Percentiles rank a stretch among this genome's conserved stretches.
Conservation (phyloP, 768 basidiomycete genomes). For the Tremella yokohamensis region DNA sequence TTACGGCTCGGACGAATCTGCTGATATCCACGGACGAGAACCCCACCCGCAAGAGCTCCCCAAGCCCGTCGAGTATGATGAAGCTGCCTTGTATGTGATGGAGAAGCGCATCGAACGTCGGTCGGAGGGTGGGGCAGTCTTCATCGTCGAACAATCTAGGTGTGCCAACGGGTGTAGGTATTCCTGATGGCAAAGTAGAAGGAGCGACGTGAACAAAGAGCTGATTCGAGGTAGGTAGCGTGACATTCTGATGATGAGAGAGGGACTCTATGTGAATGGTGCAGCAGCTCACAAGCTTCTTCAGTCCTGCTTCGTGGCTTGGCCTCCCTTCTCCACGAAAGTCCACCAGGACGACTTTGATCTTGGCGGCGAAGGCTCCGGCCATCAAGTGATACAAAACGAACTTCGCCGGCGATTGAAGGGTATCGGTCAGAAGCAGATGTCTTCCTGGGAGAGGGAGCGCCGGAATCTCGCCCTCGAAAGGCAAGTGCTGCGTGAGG, state of each 20-base stretch:
- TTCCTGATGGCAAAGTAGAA: constrained; percentile 13
- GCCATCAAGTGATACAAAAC: constrained; percentile 38
- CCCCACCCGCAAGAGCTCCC: constrained; percentile 37
- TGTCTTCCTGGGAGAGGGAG: constrained; percentile 38
- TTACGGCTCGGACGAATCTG: constrained; percentile 35
- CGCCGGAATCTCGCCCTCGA: constrained; percentile 9
- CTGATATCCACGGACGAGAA: constrained; percentile 21
- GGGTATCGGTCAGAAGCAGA: constrained; percentile 43
- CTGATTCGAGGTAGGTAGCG: constrained; percentile 5
- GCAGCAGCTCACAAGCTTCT: constrained; percentile 43
- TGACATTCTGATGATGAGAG: not conserved
- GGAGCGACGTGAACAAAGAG: constrained; percentile 35
- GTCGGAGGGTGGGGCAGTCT: constrained; percentile 19
- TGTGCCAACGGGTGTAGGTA: not conserved
- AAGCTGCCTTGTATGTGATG: constrained; percentile 14
- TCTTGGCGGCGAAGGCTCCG: constrained; percentile 19
- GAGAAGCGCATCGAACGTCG: constrained; percentile 25
- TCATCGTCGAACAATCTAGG: constrained; percentile 29
- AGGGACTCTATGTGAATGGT: no score
- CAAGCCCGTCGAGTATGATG: constrained; percentile 42
- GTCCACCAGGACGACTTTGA: constrained; percentile 37
- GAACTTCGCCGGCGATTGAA: constrained; percentile 35
- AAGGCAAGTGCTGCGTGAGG: constrained; percentile 33
- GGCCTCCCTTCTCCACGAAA: constrained; percentile 35
- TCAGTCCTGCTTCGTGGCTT: constrained; percentile 40